Evolutionary conservation across 805 yeast genomes (phyloP).

Genomic region (Kluyveromyces lactis): DNA sequence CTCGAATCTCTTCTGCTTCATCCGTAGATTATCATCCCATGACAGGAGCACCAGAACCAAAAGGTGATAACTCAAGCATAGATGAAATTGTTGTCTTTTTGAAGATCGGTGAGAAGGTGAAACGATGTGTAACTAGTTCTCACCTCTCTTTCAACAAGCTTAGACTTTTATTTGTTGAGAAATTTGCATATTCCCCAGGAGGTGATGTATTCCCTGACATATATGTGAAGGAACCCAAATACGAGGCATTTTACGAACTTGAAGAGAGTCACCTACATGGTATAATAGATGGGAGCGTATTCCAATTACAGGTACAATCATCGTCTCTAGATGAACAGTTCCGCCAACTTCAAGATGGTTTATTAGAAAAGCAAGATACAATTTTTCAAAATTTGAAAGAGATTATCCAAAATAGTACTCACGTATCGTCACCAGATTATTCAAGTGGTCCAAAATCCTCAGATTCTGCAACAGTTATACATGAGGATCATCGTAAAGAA

Average conservation of each 20-base stretch:
- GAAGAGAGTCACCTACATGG: conserved; percentile 61
- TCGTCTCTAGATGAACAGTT: not conserved
- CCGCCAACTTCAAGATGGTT: not conserved
- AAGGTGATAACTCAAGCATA: not conserved
- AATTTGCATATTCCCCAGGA: conserved; percentile 77
- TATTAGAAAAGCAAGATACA: not conserved
- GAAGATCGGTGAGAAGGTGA: conserved; percentile 44
- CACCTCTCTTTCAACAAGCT: conserved; percentile 36
- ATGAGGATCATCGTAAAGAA: conserved; percentile 19
- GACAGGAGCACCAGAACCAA: not conserved
- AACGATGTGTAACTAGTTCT: conserved; percentile 34
- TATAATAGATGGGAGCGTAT: conserved; percentile 48
- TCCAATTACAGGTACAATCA: conserved; percentile 34
- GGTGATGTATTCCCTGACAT: conserved; percentile 67
- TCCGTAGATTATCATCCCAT: conserved; percentile 4
- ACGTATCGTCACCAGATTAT: not conserved
- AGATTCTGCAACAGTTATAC: not conserved
- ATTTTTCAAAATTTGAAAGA: not conserved
- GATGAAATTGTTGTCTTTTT: conserved; percentile 33
- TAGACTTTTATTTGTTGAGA: conserved; percentile 73
- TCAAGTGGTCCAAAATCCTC: not conserved
- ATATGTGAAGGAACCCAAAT: conserved; percentile 54
- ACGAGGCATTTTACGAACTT: conserved; percentile 65
- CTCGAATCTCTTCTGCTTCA: not conserved
- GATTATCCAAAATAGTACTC: not conserved